Evolutionary conservation across 345 rosid genomes (phyloP), one percentile per base, ranked within the genome.

Genomic region (Brassica rapa): DNA sequence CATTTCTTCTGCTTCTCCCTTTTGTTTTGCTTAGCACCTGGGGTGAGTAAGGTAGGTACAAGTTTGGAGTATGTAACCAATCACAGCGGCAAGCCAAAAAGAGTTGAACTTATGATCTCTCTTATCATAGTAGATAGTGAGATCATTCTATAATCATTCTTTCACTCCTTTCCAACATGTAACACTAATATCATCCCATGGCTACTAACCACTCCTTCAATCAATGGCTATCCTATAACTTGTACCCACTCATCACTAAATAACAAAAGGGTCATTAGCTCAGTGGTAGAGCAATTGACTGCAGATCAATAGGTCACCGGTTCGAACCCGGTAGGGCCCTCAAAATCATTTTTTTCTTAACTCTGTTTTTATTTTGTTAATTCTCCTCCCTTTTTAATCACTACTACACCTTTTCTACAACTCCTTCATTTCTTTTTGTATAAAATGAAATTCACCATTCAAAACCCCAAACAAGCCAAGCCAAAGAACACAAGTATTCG

Each of bases 271-370:
- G 89, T 87, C 83, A 85, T 84, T 89, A 84, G 91, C 90, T 91
- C 90, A 87, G 93, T 86, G 87, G 91, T 88, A 87, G 91, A 89
- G 89, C 91, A 89, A 46, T 46, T 46, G 88, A 87, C 90, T 89
- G 87, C 87, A 87, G 88, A 86, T 89, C 89, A 89, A 87, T 86
- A 86, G 92, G 91, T 87, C 94, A 84, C 81, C 71, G 84, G 82
- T 83, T 84, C 76, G 77, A 84, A 73, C 75, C 75, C 73, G 73
- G 85, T 83, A 79, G 84, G 83, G 82, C 82, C 85, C 78, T 70
- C 10, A 16, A 3, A 1, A 49, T 46, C 4, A 2, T 1, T 14
- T 43, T 43, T 11, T 11, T 12, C n/a, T 46, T 33, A 25, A 9
- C 41, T 69, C 16, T 46, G 6, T 11, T 11, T 0, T 56, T 37